Percentiles rank a stretch among this genome's conserved stretches.
phyloP scores from a whole-genome alignment of 2,329 filamentous ascomycete genomes.

The Acrodontium crateriforme region DNA sequence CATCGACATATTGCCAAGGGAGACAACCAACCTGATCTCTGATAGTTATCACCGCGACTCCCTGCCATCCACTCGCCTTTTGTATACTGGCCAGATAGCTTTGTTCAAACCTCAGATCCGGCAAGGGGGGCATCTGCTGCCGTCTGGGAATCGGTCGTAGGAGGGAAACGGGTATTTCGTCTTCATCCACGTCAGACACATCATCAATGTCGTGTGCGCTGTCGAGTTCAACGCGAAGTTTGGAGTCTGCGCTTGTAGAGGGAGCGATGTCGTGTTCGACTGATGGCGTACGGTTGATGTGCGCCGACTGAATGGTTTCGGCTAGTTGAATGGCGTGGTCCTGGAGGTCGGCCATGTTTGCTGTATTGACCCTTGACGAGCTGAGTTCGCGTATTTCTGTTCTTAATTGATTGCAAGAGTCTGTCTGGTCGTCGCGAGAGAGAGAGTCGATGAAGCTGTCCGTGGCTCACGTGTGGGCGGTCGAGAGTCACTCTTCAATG shows the following conservation, averaged over 20 bases:
- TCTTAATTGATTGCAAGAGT: too few species aligned
- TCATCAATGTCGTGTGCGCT: slow-evolving; percentile 19
- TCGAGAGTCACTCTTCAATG: too few species aligned
- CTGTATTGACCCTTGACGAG: neutral
- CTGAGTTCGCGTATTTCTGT: neutral
- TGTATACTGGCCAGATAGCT: slow-evolving; percentile 88
- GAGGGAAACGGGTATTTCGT: slow-evolving; percentile 56
- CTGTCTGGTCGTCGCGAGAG: too few species aligned
- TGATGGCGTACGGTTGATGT: slow-evolving; percentile 60
- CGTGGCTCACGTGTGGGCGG: too few species aligned
- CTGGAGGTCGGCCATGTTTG: slow-evolving; percentile 7
- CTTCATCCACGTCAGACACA: slow-evolving; percentile 40
- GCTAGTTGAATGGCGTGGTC: slow-evolving; percentile 43
- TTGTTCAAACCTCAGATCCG: slow-evolving; percentile 90
- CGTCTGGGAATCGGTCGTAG: slow-evolving; percentile 42
- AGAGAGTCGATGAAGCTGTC: too few species aligned
- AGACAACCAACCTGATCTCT: slow-evolving; percentile 60
- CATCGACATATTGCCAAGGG: slow-evolving; percentile 2
- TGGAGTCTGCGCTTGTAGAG: slow-evolving; percentile 56
- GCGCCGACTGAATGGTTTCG: slow-evolving; percentile 66
- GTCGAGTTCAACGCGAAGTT: slow-evolving; percentile 42
- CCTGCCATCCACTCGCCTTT: slow-evolving; percentile 63
- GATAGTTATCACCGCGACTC: slow-evolving; percentile 69
- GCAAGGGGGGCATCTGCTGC: slow-evolving; percentile 52
- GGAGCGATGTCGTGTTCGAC: slow-evolving; percentile 65